Evolutionary conservation across 2,329 filamentous ascomycete genomes (phyloP), one percentile per base, ranked within the genome.

Genomic region (Pyrenophora tritici-repentis): DNA sequence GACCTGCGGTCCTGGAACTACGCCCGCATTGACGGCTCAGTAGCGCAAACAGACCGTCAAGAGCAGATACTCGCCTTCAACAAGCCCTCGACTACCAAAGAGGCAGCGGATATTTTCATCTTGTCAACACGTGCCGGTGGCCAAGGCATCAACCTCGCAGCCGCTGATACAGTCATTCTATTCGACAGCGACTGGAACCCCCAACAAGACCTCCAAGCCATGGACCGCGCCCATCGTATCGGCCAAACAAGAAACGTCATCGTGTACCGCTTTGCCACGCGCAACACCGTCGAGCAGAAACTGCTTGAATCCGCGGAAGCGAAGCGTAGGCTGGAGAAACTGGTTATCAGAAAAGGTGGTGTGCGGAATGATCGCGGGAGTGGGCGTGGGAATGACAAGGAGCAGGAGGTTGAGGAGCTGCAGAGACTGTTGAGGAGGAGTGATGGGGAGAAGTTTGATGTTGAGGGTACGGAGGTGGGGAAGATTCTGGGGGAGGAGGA

Each of bases 121-220:
- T 81, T 99, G 0, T 93, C 89, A 3, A 99, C 94, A 0, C 83
- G 94, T 12, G 94, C 94, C 0, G 94, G 94, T 17, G 94, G 94
- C 0, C 91, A 96, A 66, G 93, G 93, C 42, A 97, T 97, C 79
- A 97, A 97, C 66, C 85, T 97, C 0, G 90, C 90, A 0, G 87
- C 87, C 1, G 93, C 93, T 0, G 93, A 97, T 63, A 97, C 93
- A 0, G 93, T 97, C 9, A 88, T 97, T 38, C 79, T 97, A 0
- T 97, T 94, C 62, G 93, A 97, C 72, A 86, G 81, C 8, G 85
- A 96, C 65, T 97, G 93, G 86, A 99, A 99, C 64, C 94, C 94
- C 0, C 94, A 99, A 71, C 93, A 97, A 68, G 94, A 99, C 72
- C 80, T 99, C 0, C 94, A 99, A 69, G 94, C 94, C 0, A 94